Percentiles rank a stretch among this genome's conserved stretches.
phyloP scores from a whole-genome alignment of 202 grass and related monocot species.

The Zizania palustris region DNA sequence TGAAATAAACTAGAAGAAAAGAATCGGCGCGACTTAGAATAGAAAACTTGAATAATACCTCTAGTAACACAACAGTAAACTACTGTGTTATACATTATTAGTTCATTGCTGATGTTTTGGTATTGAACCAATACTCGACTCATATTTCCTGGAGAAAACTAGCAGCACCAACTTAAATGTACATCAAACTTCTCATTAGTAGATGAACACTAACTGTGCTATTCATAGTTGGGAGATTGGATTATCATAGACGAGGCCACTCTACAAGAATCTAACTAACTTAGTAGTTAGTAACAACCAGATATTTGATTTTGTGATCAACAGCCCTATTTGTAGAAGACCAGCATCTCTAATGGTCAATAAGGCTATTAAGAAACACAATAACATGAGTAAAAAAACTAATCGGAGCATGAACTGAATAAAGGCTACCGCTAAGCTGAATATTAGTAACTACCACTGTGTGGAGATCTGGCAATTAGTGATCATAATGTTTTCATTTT shows the following conservation, averaged over 20 bases:
- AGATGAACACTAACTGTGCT: not conserved
- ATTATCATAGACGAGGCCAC: not conserved
- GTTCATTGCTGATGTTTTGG: not conserved
- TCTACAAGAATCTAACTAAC: not conserved
- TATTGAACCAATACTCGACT: not conserved
- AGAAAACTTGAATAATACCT: constrained; percentile 15
- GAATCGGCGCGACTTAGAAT: constrained; percentile 1
- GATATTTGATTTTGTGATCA: not conserved
- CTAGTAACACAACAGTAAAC: not conserved
- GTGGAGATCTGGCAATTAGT: constrained; percentile 38
- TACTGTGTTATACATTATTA: not conserved
- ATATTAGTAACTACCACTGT: constrained; percentile 38
- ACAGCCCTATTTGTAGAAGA: not conserved
- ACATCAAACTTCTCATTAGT: not conserved
- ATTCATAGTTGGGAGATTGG: too few relatives aligned
- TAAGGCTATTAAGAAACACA: not conserved
- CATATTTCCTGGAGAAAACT: not conserved
- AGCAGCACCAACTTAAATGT: not conserved
- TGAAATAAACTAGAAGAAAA: not conserved
- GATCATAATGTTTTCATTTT: constrained; percentile 41
- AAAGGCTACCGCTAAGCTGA: constrained; percentile 17
- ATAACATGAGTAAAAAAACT: not conserved
- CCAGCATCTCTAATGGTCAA: not conserved
- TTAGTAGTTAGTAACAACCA: not conserved
- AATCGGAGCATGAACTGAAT: not conserved